Evolutionary conservation across 345 rosid genomes (phyloP), one percentile per base, ranked within the genome.

Genomic region (Draba incana): DNA sequence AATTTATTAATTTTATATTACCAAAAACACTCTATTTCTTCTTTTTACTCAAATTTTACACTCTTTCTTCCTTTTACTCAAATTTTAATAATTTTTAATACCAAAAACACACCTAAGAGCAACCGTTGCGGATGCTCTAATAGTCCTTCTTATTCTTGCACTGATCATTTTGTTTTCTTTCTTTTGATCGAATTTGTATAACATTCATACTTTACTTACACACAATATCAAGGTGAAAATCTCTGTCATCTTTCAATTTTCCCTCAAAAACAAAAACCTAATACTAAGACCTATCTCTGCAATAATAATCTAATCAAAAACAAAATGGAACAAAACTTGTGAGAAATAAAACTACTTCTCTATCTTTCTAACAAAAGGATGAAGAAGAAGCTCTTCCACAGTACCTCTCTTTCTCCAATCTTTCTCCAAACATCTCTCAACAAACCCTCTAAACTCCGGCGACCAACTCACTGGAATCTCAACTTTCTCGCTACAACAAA

Each of bases 361-460:
- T 38, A 42, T 66, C 30, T 58, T 68, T 49, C 6, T 75, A 7
- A 82, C 79, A 68, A 83, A 87, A 62, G 89, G 86, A 46, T 85
- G 88, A 75, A 1, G 44, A 68, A 85, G 83, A 62, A 89, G 85
- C 76, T 84, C 84, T 8, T 68, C 80, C 54, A 83, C 84, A 3
- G 78, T 69, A 44, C 77, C 86, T 75, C 91, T 80, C 50, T 77
- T 81, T 38, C 78, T 85, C 86, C 86, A 87, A 38, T 89, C 84
- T 64, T 80, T 89, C 80, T 83, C 88, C 64, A 89, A 69, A 61
- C 96, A 89, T 64, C 78, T 78, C 43, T 45, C 64, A 24, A 80
- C 80, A 50, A 89, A 86, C 52, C 72, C 63, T 52, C 60, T 41
- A 52, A 86, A 74, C 71, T 75, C 87, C 28, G 57, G 62, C 4